phyloP scores from a whole-genome alignment of 305 asterid genomes.

The Fraxinus dipetala region DNA sequence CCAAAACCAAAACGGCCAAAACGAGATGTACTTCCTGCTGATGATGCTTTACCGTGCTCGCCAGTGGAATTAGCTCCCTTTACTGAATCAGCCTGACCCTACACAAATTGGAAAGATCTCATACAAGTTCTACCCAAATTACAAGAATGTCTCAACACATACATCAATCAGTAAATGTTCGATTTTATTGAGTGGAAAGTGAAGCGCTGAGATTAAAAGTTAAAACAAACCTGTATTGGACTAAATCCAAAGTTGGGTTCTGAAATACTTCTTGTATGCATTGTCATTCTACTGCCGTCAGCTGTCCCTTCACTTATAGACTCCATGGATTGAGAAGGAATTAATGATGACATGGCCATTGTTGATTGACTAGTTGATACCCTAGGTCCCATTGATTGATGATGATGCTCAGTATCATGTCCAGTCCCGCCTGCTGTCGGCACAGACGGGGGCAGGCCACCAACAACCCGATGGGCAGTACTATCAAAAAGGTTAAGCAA shows the following conservation, averaged over 20 bases:
- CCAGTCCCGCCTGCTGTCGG: conserved; percentile 48
- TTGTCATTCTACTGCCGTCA: conserved; percentile 45
- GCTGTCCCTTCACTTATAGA: conserved; percentile 59
- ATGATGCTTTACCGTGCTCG: conserved; percentile 50
- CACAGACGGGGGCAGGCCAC: conserved; percentile 66
- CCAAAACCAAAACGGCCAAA: conserved; percentile 80
- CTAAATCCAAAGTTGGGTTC: conserved; percentile 97
- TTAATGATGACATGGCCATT: conserved; percentile 79
- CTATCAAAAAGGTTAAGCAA: conserved; percentile 69
- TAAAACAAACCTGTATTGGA: conserved; percentile 79
- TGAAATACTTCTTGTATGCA: conserved; percentile 86
- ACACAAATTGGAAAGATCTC: conserved; percentile 15
- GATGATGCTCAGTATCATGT: conserved; percentile 47
- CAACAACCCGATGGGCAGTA: conserved; percentile 80
- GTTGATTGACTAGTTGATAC: conserved; percentile 90
- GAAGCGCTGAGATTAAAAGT: conserved; percentile 5
- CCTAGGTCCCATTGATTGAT: conserved; percentile 49
- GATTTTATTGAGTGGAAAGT: conserved; percentile 4
- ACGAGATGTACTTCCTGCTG: conserved; percentile 54
- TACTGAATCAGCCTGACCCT: conserved; percentile 63
- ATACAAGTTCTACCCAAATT: not conserved
- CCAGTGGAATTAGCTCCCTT: conserved; percentile 59
- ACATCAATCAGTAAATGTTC: conserved; percentile 13
- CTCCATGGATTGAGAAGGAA: conserved; percentile 70
- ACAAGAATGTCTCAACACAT: not conserved